Evolutionary conservation across 371 early-diverging fungal species (phyloP), one percentile per base, ranked within the genome.

Genomic region (Coemansia sp.): DNA sequence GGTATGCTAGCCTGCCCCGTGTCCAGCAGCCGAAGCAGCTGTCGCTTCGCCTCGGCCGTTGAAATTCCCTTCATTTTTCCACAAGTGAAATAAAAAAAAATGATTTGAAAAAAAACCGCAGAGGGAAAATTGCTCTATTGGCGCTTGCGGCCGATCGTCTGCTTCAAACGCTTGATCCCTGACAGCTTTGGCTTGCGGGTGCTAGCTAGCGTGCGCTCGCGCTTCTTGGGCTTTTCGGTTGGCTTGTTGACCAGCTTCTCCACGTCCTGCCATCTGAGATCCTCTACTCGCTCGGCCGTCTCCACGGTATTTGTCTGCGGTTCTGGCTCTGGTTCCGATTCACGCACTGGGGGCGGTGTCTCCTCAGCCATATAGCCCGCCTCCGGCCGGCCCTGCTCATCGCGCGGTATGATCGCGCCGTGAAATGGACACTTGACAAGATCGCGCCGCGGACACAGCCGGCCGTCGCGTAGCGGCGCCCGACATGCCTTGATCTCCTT

Each of bases 351-450:
- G 54, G 10, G 12, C 10, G 42, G 42, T 40, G 24, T 24, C 24
- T 24, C 24, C 24, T 40, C 42, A 2, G 32, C 33, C 32, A 33
- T 11, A 1, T 64, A 61, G 2, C 77, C 58, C 54, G 72, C 64
- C 31, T 53, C 47, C 11, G 56, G 65, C 0, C 51, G 55, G 11
- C 87, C 87, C 5, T 72, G 37, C 33, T 86, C 88, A 47, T 89
- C 88, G 5, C 91, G 80, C 0, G 88, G 85, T 12, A 90, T 80
- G 14, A 89, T 81, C 11, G 57, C 69, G 0, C 91, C 91, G 71
- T 90, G 91, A 43, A 87, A 86, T 2, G 91, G 91, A 61, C 91
- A 90, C 10, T 80, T 83, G 0, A 85, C 79, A 37, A 88, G 64
- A 62, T 90, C 91, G 32, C 84, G 82, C 34, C 91, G 75, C 18